These are phyloP conservation scores for Candida quercuum DNA, from an alignment of 805 yeast genomes.

Conservation along the genomic window DNA sequence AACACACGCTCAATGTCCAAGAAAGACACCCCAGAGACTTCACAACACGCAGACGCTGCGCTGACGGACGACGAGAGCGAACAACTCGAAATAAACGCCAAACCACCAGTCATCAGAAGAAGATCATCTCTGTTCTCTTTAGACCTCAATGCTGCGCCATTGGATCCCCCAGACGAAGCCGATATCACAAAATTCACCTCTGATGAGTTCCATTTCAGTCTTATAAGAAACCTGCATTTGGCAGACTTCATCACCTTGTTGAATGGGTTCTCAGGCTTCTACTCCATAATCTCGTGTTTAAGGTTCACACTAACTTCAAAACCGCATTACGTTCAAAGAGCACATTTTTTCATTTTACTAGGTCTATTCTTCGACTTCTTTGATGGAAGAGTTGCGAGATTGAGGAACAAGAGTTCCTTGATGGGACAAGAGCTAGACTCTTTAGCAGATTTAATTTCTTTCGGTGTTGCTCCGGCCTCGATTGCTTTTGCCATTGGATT, in stretches of 20 bases:
- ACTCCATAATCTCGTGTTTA: slow-evolving; percentile 80
- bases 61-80: slow-evolving; percentile 1
- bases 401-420: slow-evolving; percentile 83
- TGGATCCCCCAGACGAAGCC: slow-evolving; percentile 71
- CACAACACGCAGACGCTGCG: too few species aligned
- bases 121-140: slow-evolving; percentile 50
- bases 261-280: slow-evolving; percentile 92
- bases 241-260: slow-evolving; percentile 94
- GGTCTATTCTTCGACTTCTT: slow-evolving; percentile 95
- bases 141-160: slow-evolving; percentile 37
- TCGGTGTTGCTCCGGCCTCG: slow-evolving; percentile 93
- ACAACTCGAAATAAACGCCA: slow-evolving; percentile 14
- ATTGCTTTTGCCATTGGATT: slow-evolving; percentile 90
- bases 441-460: slow-evolving; percentile 88
- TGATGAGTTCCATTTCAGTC: slow-evolving; percentile 80
- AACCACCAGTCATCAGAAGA: slow-evolving; percentile 32
- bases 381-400: slow-evolving; percentile 95
- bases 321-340: slow-evolving; percentile 73
- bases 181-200: slow-evolving; percentile 77
- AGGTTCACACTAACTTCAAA: slow-evolving; percentile 71
- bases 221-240: slow-evolving; percentile 83
- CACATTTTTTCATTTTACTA: slow-evolving; percentile 81
- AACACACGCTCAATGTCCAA: neutral
- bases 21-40: neutral
- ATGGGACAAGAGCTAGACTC: slow-evolving; percentile 99